Evolutionary conservation across 1,284 basidiomycete species (phyloP).

Genomic region (Fomes fomentarius): DNA sequence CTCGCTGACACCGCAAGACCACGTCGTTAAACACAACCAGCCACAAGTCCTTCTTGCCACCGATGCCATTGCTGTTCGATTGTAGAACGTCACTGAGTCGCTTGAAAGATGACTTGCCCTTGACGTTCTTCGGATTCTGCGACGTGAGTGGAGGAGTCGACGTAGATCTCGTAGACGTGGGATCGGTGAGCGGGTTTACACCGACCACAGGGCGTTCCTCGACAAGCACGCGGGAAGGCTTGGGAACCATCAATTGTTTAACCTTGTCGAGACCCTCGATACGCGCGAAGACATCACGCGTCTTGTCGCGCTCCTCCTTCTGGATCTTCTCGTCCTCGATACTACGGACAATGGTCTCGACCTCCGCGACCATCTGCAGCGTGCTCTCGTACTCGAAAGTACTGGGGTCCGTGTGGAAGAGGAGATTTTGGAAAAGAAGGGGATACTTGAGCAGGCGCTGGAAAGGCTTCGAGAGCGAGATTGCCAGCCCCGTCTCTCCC

Average conservation of each 20-base stretch:
- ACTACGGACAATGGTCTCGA: constrained; percentile 92
- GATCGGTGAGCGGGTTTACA: constrained; percentile 26
- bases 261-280: constrained; percentile 95
- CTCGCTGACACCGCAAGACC: constrained; percentile 87
- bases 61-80: constrained; percentile 52
- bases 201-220: constrained; percentile 65
- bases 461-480: constrained; percentile 96
- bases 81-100: constrained; percentile 82
- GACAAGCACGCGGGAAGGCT: constrained; percentile 85
- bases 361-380: constrained; percentile 94
- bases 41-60: constrained; percentile 89
- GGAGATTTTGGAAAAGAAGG: constrained; percentile 95
- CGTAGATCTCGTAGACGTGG: constrained; percentile 39
- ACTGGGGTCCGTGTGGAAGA: constrained; percentile 95
- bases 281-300: constrained; percentile 91
- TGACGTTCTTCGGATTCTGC: constrained; percentile 57
- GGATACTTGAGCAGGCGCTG: constrained; percentile 97
- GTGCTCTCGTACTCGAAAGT: constrained; percentile 98
- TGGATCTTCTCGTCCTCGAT: constrained; percentile 98
- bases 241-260: constrained; percentile 85
- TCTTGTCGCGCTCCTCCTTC: constrained; percentile 94
- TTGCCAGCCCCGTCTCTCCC: constrained; percentile 92
- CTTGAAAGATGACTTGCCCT: constrained; percentile 82
- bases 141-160: constrained; percentile 52
- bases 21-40: constrained; percentile 96